A percentile compares a stretch with the other conserved stretches of the same genome.
Evolutionary conservation across 1,284 basidiomycete genomes (phyloP).

Genomic region (Ustilago trichophora): DNA sequence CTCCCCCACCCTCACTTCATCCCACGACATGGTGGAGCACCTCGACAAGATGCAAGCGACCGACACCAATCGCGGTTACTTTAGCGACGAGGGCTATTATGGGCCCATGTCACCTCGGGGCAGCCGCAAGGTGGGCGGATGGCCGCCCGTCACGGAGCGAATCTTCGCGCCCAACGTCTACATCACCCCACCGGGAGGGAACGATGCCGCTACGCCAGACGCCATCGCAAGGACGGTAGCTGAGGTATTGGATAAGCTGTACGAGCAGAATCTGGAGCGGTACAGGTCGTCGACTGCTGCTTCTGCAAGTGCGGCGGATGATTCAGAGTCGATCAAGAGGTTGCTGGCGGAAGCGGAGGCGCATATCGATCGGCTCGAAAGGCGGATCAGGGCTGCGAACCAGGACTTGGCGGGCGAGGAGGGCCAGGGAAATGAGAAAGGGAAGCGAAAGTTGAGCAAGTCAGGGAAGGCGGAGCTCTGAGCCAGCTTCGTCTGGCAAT

Average conservation of each 20-base stretch:
- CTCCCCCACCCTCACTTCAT: conserved; percentile 2
- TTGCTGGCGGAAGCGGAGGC: conserved; percentile 68
- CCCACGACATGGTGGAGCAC: conserved; percentile 5
- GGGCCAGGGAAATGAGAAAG: not conserved
- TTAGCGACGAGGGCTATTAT: conserved; percentile 31
- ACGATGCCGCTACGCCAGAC: conserved; percentile 46
- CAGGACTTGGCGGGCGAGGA: not conserved
- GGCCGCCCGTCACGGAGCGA: conserved; percentile 12
- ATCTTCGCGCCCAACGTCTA: conserved; percentile 42
- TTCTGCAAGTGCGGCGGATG: conserved; percentile 58
- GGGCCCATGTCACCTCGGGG: conserved; percentile 17
- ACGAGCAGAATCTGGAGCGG: conserved; percentile 23
- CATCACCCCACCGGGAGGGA: conserved; percentile 37
- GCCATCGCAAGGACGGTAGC: conserved; percentile 64
- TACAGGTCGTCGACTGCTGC: not conserved
- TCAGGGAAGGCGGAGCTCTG: no score
- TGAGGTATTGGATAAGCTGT: conserved; percentile 63
- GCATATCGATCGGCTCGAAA: conserved; percentile 70
- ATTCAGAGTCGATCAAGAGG: conserved; percentile 70
- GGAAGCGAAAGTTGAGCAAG: no score
- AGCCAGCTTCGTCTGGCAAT: no score
- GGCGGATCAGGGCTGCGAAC: conserved; percentile 42
- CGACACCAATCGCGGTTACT: conserved; percentile 35
- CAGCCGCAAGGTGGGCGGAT: not conserved
- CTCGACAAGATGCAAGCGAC: conserved; percentile 24